Percentiles rank a stretch among this genome's conserved stretches.
phyloP scores from a whole-genome alignment of 176 grass and related monocot species.

The Phoenix roebelenii region DNA sequence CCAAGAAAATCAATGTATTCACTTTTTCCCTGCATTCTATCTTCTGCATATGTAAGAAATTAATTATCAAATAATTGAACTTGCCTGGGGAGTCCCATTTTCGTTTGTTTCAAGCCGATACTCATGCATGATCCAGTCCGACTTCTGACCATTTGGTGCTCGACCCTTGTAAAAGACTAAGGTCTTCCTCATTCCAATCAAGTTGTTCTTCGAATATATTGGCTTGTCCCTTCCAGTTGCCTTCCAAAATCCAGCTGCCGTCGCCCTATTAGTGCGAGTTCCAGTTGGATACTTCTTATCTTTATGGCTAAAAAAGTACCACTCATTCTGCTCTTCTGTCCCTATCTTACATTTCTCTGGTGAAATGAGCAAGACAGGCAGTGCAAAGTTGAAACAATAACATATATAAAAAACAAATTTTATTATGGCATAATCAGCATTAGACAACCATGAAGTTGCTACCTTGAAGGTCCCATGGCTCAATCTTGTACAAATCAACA shows the following conservation, averaged over 20 bases:
- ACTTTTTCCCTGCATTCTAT: too few species aligned
- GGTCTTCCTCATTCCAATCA: conserved; percentile 95
- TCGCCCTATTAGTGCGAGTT: conserved; percentile 85
- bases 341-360: conserved; percentile 80
- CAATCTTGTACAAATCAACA: conserved; percentile 92
- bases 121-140: conserved; percentile 98
- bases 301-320: conserved; percentile 98
- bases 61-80: not conserved
- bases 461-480: conserved; percentile 98
- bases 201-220: conserved; percentile 59
- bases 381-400: too few species aligned
- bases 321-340: conserved; percentile 63
- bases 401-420: too few species aligned
- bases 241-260: conserved; percentile 89
- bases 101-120: conserved; percentile 78
- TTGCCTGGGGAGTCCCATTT: conserved; percentile 50
- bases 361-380: not conserved
- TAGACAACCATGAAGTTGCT: not conserved
- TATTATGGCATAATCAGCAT: not conserved
- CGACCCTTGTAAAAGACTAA: conserved; percentile 83
- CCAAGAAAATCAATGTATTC: too few species aligned
- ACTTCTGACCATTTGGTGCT: conserved; percentile 82
- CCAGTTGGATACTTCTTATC: conserved; percentile 97
- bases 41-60: too few species aligned
- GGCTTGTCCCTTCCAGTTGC: conserved; percentile 90